Base-by-base conservation (phyloP, 225 moss, liverwort and hornwort genomes). In the Pseudisothecium myosuroides region DNA sequence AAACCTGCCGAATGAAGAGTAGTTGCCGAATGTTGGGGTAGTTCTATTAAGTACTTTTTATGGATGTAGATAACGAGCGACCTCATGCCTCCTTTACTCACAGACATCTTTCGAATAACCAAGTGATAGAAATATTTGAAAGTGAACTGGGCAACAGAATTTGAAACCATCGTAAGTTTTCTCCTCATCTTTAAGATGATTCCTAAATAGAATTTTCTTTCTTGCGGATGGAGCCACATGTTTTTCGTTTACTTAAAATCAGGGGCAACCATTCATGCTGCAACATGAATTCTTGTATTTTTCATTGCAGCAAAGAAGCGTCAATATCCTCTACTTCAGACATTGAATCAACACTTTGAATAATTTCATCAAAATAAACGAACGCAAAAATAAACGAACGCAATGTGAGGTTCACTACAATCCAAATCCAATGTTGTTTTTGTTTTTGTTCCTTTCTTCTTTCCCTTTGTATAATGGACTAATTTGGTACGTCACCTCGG, bases 61-160 rank as follows among this genome's bases (percentile, higher is more conserved):
- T 36, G 55, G 15, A 55, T 77, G 24, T 18, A 55, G 22, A 78
- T 37, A n/a, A 78, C 26, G 10, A 55, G 56, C 6, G 11, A 26
- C n/a, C 56, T 56, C 56, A 4, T 78, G 26, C 26, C 26, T 56
- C n/a, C 56, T 56, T 55, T 24, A n/a, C 56, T 55, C 23, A n/a
- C 6, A 11, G 17, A 55, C n/a, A n/a, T 56, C 74, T 26, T 24
- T 15, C 9, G 10, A 55, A 54, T 52, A 14, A 54, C 77, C 37
- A 55, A 55, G 94, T 94, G 55, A 92, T 89, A 74, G 91, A 93
- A 86, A 94, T 94, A 82, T 84, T 96, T 68, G 94, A 91, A 87
- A 90, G 84, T 60, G 92, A 94, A 87, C 88, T 92, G 63, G 93
- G 95, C 74, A 92, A 81, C 91, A 93, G 50, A 67, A 94, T 94